Base-by-base conservation (phyloP, 345 rosid species). In the Ceriops decandra region DNA sequence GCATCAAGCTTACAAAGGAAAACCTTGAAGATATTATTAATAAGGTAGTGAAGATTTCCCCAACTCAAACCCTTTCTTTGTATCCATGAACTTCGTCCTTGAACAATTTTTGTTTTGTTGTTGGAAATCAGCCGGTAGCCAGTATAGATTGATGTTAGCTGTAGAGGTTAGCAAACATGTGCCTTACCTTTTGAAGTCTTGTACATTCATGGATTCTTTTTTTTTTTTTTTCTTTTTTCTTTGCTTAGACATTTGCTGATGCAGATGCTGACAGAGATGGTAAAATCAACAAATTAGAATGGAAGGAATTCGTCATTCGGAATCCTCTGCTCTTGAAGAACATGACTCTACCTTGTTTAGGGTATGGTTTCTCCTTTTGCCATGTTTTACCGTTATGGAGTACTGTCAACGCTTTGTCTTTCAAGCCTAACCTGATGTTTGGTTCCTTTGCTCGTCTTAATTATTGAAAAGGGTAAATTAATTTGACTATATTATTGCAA, bases 301-400 rank as follows among this genome's bases (percentile, higher is more conserved):
- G 95, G 95, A 89, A 81, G 71, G 83, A 38, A 0, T 91, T 87
- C 68, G 90, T 63, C 59, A 47, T 75, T 68, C 77, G 80, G 68
- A 69, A 87, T 75, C 97, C 97, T 8, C 68, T 74, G 59, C 74
- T 91, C 52, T 76, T 91, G 83, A 86, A 77, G 82, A 87, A 87
- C 74, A 89, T 89, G 96, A 90, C 96, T 69, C 89, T 88, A 69
- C 91, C 91, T 62, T 88, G 84, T 20, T 63, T 90, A 47, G 87
- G 76, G 97, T 91, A 81, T 5, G 0, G 0, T 11, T 42, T 15
- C 49, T 42, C 49, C 49, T 13, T 42, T 42, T 0, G 16, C 49
- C 5, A 4, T 15, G 16, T 42, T 42, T 42, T 42, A 13, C 19
- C 3, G 49, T 13, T 13, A 42, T 42, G 17, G 16, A 42, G 10